Base-by-base conservation (phyloP, 2,329 filamentous ascomycete genomes). In the Colletotrichum cuscutae region DNA sequence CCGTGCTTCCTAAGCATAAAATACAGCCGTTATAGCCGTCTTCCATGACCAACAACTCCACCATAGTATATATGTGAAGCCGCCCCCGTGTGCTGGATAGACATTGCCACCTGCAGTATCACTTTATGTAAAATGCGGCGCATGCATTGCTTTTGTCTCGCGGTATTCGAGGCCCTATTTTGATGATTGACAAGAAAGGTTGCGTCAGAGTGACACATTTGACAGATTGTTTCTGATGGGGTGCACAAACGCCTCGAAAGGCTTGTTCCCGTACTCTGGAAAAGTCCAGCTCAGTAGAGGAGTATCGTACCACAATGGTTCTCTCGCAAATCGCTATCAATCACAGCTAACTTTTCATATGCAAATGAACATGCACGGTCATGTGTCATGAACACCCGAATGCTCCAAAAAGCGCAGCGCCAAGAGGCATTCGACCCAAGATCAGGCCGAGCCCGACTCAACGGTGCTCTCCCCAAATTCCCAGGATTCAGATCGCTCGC, bases 391-490 rank as follows among this genome's bases (percentile, higher is more conserved):
- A 49, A 9, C n/a, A 49, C 19, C 19, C n/a, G 19, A 19, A 22
- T 49, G n/a, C 42, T 4, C 3, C 19, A 13, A 9, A 9, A 26
- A 15, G 32, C 35, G 12, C 15, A 7, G 22, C 22, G 32, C 57
- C 57, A 28, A 49, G 35, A 30, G 7, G 13, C 11, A 56, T 35
- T 26, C 57, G 49, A 28, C 52, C 64, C 69, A 58, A 71, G 64
- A 68, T 22, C 22, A 37, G 28, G 22, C 35, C n/a, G 56, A 49
- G 30, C 68, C 42, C 68, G 59, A 57, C 62, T 63, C 63, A 53
- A 19, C 57, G 56, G 68, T 49, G 57, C 9, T 22, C 56, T 28
- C 64, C 68, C 69, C 63, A 63, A 64, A 71, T 62, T 58, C 54
- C 65, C 57, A 42, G 69, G 57, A 12, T 52, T 19, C 28, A 19